A percentile compares a stretch with the other conserved stretches of the same genome.
These are phyloP conservation scores for Phaeosphaeriaceae sp. DNA, from an alignment of 2,329 filamentous ascomycete genomes.

Conservation along the genomic window DNA sequence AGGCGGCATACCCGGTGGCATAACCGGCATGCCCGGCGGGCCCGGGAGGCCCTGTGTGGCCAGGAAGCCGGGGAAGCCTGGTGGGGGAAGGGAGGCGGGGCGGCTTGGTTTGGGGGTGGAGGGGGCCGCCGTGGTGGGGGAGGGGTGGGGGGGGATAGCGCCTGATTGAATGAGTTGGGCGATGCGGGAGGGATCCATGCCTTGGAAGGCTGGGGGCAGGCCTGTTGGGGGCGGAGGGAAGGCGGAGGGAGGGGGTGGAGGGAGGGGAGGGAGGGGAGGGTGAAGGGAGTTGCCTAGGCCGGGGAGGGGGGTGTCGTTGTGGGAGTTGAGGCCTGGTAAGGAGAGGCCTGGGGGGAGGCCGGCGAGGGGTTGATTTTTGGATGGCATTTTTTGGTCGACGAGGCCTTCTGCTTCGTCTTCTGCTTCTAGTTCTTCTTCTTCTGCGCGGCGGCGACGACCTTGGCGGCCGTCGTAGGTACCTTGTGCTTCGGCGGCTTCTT, in stretches of 20 bases:
- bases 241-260: conserved; percentile 24
- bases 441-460: conserved; percentile 77
- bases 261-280: conserved; percentile 35
- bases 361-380: conserved; percentile 57
- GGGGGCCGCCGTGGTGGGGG: conserved; percentile 33
- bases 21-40: conserved; percentile 18
- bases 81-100: conserved; percentile 34
- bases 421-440: conserved; percentile 91
- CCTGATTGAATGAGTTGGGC: conserved; percentile 44
- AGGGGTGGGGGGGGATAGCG: conserved; percentile 46
- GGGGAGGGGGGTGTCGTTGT: conserved; percentile 46
- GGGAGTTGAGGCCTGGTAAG: conserved; percentile 39
- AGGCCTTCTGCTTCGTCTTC: conserved; percentile 94
- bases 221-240: conserved; percentile 41
- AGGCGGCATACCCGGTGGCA: conserved; percentile 25
- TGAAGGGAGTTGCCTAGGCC: conserved; percentile 39
- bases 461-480: conserved; percentile 91
- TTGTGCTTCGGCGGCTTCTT: conserved; percentile 88
- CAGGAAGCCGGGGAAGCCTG: conserved; percentile 33
- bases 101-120: conserved; percentile 20
- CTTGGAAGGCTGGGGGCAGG: conserved; percentile 23
- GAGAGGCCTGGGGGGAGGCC: conserved; percentile 67
- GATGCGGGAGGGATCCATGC: conserved; percentile 39
- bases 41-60: conserved; percentile 19
- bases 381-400: conserved; percentile 84